phyloP scores from a whole-genome alignment of 257 asterid species.

The Solanum boliviense region DNA sequence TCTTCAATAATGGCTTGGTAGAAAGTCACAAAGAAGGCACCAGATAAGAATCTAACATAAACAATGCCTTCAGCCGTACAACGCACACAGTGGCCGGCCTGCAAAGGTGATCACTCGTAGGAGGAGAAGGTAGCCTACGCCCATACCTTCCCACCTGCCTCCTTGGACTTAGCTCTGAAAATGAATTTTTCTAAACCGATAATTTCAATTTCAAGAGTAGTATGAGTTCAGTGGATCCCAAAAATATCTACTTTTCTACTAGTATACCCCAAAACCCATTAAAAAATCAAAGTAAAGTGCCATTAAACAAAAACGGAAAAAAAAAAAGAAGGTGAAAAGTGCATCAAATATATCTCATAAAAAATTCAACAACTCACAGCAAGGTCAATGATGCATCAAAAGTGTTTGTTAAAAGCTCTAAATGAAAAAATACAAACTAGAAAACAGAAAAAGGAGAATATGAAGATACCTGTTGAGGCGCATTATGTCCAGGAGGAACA shows the following conservation, averaged over 20 bases:
- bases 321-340: not conserved
- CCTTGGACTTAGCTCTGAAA: not conserved
- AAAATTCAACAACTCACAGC: not conserved
- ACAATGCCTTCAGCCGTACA: not conserved
- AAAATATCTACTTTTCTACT: not conserved
- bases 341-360: not conserved
- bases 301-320: not conserved
- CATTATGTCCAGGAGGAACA: conserved; percentile 75
- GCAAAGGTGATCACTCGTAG: not conserved
- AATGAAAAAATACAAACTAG: not conserved
- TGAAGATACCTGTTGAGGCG: conserved; percentile 78
- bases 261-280: not conserved
- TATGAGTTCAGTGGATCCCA: not conserved
- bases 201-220: not conserved
- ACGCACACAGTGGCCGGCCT: not conserved
- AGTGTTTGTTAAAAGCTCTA: not conserved
- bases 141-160: not conserved
- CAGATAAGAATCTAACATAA: not conserved
- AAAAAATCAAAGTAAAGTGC: not conserved
- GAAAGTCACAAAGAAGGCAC: not conserved
- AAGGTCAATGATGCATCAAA: not conserved
- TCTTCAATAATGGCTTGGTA: not conserved
- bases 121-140: not conserved
- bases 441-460: not conserved
- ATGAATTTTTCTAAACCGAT: not conserved